A percentile compares a stretch with the other conserved stretches of the same genome.
Evolutionary conservation across 768 basidiomycete species (phyloP).

Genomic region (Amanita pseudoporphyria): DNA sequence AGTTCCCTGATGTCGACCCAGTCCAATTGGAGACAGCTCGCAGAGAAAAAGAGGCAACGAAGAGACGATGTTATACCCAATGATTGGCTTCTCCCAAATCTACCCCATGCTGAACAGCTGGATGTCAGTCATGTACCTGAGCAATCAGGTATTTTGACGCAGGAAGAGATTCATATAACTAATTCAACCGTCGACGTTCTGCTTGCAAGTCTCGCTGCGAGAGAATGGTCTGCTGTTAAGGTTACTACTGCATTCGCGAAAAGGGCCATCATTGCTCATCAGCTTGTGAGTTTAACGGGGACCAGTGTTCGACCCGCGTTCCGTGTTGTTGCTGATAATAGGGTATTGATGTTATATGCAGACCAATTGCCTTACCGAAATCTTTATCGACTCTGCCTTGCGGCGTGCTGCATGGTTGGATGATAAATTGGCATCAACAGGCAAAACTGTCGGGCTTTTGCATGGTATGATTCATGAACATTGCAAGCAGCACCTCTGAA

Average conservation of each 20-base stretch:
- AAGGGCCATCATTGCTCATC: constrained; percentile 72
- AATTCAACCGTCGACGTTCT: constrained; percentile 33
- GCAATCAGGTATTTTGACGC: constrained; percentile 46
- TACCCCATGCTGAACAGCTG: constrained; percentile 35
- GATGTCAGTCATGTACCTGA: constrained; percentile 48
- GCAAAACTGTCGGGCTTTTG: constrained; percentile 57
- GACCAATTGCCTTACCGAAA: constrained; percentile 79
- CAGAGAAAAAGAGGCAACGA: constrained; percentile 39
- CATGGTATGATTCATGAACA: constrained; percentile 40
- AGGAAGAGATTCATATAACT: constrained; percentile 39
- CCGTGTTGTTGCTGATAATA: not conserved
- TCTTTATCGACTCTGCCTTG: constrained; percentile 69
- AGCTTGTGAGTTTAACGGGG: constrained; percentile 38
- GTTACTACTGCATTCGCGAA: constrained; percentile 71
- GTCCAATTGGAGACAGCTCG: too few species aligned
- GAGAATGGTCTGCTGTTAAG: constrained; percentile 52
- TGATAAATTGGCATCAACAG: constrained; percentile 47
- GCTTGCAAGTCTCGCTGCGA: constrained; percentile 41
- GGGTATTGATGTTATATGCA: constrained; percentile 16
- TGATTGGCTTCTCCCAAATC: constrained; percentile 46
- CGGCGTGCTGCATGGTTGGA: constrained; percentile 59
- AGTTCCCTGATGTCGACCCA: too few species aligned
- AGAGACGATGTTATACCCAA: constrained; percentile 52
- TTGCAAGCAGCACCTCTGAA: not conserved
- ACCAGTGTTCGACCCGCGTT: too few species aligned